A percentile compares a stretch with the other conserved stretches of the same genome.
Evolutionary conservation across 75 land plant species (phyloP).

Genomic region (Isoetes taiwanensis): DNA sequence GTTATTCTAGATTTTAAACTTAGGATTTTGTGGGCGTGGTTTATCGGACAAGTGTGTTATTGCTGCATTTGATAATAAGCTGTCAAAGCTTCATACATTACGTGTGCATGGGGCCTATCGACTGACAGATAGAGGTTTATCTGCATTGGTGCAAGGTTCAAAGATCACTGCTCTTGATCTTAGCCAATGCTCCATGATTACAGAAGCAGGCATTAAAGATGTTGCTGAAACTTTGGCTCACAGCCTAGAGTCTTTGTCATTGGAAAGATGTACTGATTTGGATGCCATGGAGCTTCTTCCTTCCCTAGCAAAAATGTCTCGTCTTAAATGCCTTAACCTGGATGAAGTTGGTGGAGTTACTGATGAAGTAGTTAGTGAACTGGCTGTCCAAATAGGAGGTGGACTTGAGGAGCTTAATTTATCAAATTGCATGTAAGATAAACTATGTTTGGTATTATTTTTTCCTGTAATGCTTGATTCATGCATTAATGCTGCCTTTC

Average conservation of each 20-base stretch:
- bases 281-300: constrained; percentile 42
- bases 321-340: constrained; percentile 42
- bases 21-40: constrained; percentile 57
- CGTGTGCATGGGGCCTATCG: constrained; percentile 48
- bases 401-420: constrained; percentile 36
- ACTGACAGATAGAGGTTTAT: constrained; percentile 50
- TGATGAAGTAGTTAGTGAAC: constrained; percentile 38
- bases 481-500: neutral
- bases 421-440: constrained; percentile 42
- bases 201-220: constrained; percentile 22
- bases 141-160: constrained; percentile 29
- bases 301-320: constrained; percentile 29
- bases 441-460: neutral
- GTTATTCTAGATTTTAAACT: constrained; percentile 39
- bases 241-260: constrained; percentile 29
- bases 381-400: constrained; percentile 21
- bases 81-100: constrained; percentile 25
- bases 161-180: constrained; percentile 39
- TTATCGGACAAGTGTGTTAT: constrained; percentile 34
- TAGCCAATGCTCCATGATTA: constrained; percentile 38
- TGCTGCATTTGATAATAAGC: constrained; percentile 20
- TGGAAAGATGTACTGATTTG: constrained; percentile 42
- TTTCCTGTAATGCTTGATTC: neutral
- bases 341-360: constrained; percentile 25
- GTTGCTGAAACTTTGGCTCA: constrained; percentile 22